phyloP scores from a whole-genome alignment of 768 basidiomycete genomes.

The Cystofilobasidium capitatum region DNA sequence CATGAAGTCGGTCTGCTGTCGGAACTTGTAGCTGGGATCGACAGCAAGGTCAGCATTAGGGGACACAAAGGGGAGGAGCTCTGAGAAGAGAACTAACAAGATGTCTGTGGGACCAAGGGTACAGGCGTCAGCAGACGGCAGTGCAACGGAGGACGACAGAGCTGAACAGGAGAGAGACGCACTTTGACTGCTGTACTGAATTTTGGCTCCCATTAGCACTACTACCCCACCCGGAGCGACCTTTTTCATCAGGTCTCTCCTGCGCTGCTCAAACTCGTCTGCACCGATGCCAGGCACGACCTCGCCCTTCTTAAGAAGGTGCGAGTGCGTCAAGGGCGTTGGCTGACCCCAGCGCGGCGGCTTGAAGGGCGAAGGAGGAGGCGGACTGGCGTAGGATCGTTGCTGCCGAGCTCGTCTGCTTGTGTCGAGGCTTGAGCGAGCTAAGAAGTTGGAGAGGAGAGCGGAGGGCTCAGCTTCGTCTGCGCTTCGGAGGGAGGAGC shows the following conservation, averaged over 20 bases:
- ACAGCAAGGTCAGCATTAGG: neutral
- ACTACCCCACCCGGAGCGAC: constrained; percentile 67
- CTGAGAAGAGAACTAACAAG: constrained; percentile 52
- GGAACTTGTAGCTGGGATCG: constrained; percentile 72
- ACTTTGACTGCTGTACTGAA: constrained; percentile 77
- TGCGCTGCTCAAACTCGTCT: constrained; percentile 64
- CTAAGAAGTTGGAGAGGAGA: neutral
- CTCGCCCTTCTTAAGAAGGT: constrained; percentile 60
- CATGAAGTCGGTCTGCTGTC: constrained; percentile 52
- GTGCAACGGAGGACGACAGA: neutral
- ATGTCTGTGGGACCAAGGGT: constrained; percentile 47
- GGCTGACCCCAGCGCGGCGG: constrained; percentile 77
- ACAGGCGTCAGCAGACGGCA: constrained; percentile 23
- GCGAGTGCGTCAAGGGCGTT: constrained; percentile 64
- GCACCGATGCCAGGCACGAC: constrained; percentile 71
- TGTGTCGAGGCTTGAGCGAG: neutral
- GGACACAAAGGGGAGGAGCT: neutral
- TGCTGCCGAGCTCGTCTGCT: neutral
- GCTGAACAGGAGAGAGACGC: neutral
- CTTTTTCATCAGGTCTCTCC: constrained; percentile 59
- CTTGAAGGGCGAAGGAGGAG: constrained; percentile 41
- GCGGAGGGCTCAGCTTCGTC: too few species aligned
- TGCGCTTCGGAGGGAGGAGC: too few species aligned
- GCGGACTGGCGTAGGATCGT: neutral
- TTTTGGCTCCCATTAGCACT: constrained; percentile 62